These are phyloP conservation scores for Domatiomyces globalis DNA, from an alignment of 2,329 filamentous ascomycete species.

Conservation along the genomic window DNA sequence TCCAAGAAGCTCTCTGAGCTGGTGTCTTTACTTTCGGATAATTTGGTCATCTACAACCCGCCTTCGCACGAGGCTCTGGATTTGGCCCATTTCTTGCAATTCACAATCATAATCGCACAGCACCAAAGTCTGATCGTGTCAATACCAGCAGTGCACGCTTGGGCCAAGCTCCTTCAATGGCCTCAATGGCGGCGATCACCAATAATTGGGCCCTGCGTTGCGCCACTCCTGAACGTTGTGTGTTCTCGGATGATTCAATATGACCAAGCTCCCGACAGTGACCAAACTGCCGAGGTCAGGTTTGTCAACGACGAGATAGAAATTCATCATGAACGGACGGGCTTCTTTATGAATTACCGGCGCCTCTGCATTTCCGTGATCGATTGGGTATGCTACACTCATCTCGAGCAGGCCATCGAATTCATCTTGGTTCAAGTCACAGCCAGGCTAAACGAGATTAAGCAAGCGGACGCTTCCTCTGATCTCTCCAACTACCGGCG, in stretches of 20 bases:
- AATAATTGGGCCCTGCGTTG: slow-evolving; percentile 49
- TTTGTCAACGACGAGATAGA: slow-evolving; percentile 91
- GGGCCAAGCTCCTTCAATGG: slow-evolving; percentile 68
- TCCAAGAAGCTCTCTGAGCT: slow-evolving; percentile 91
- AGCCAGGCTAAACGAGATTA: slow-evolving; percentile 45
- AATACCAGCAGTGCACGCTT: slow-evolving; percentile 80
- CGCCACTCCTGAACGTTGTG: slow-evolving; percentile 66
- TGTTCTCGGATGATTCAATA: slow-evolving; percentile 74
- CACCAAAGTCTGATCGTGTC: slow-evolving; percentile 83
- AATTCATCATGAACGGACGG: slow-evolving; percentile 82
- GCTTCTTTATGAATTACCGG: slow-evolving; percentile 89
- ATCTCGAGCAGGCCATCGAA: slow-evolving; percentile 69
- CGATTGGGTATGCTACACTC: slow-evolving; percentile 68
- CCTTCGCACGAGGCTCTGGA: slow-evolving; percentile 52
- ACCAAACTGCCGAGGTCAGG: slow-evolving; percentile 60
- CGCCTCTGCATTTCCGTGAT: slow-evolving; percentile 80
- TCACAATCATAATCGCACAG: slow-evolving; percentile 65
- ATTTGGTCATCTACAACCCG: slow-evolving; percentile 63
- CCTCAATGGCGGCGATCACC: slow-evolving; percentile 53
- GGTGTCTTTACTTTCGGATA: slow-evolving; percentile 70
- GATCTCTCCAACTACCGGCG: slow-evolving; percentile 21
- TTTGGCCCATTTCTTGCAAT: slow-evolving; percentile 59
- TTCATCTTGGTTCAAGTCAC: slow-evolving; percentile 76
- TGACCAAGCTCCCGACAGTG: slow-evolving; percentile 71
- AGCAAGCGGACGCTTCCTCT: slow-evolving; percentile 28